Conservation (phyloP, 768 basidiomycete genomes). For the Inosperma sp. region DNA sequence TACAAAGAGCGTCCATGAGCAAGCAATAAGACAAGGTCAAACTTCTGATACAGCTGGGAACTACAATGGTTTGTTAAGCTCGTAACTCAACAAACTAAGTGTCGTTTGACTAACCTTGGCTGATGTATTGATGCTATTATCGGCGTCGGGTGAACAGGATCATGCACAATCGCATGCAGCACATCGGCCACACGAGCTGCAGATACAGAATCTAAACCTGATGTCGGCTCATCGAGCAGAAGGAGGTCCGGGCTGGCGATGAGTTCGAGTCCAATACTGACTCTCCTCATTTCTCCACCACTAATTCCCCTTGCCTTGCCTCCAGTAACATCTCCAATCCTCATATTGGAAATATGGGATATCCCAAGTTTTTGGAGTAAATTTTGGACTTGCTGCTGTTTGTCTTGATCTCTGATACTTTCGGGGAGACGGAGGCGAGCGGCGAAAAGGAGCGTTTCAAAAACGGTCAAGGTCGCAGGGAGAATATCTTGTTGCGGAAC, state of each 20-base stretch:
- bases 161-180: constrained; percentile 70
- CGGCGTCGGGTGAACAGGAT: constrained; percentile 63
- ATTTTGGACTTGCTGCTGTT: constrained; percentile 59
- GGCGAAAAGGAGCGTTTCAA: constrained; percentile 79
- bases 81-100: background rate
- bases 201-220: constrained; percentile 81
- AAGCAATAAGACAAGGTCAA: constrained; percentile 76
- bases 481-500: constrained; percentile 86
- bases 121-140: constrained; percentile 88
- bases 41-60: constrained; percentile 80
- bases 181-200: constrained; percentile 77
- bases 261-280: constrained; percentile 87
- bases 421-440: constrained; percentile 83
- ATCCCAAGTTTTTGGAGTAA: constrained; percentile 80
- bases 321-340: constrained; percentile 64
- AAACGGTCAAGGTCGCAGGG: constrained; percentile 73
- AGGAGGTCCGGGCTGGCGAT: constrained; percentile 81
- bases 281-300: constrained; percentile 87
- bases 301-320: constrained; percentile 78
- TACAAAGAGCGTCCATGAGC: constrained; percentile 76
- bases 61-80: constrained; percentile 28
- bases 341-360: constrained; percentile 56
- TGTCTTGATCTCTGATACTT: constrained; percentile 54
- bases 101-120: constrained; percentile 65
- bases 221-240: constrained; percentile 84